Evolutionary conservation across 495 filamentous ascomycete genomes (phyloP).

Genomic region (Daldinia grandis): DNA sequence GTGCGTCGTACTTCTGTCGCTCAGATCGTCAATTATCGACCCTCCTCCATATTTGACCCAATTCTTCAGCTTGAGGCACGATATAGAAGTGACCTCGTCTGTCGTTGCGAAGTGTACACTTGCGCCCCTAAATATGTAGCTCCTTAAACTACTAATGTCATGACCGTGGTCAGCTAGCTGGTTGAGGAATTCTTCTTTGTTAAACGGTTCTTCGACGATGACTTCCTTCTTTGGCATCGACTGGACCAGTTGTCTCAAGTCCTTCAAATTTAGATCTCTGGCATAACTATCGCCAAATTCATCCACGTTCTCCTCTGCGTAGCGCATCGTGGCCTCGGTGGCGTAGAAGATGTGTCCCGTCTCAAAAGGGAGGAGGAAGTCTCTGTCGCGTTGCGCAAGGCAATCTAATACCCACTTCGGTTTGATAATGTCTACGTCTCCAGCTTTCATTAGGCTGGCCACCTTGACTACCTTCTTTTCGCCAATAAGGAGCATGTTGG

Average conservation of each 20-base stretch:
- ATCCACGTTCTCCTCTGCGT: conserved; percentile 67
- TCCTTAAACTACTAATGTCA: conserved; percentile 57
- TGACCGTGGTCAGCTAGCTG: conserved; percentile 67
- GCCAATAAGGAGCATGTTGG: conserved; percentile 73
- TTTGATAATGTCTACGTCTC: conserved; percentile 73
- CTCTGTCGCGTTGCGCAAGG: conserved; percentile 67
- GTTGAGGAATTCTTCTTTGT: conserved; percentile 53
- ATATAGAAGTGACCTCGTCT: conserved; percentile 30
- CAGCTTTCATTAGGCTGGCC: conserved; percentile 77
- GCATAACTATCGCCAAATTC: conserved; percentile 84
- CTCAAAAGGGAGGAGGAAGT: conserved; percentile 73
- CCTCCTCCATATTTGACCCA: conserved; percentile 73
- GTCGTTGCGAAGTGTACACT: conserved; percentile 62
- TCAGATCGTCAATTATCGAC: conserved; percentile 54
- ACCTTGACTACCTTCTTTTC: conserved; percentile 90
- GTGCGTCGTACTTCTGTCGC: conserved; percentile 68
- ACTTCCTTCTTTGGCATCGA: conserved; percentile 52
- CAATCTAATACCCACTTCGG: conserved; percentile 90
- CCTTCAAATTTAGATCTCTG: conserved; percentile 70
- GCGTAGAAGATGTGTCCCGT: conserved; percentile 64
- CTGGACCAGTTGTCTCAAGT: conserved; percentile 67
- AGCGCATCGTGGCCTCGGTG: conserved; percentile 44
- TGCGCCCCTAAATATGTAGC: conserved; percentile 73
- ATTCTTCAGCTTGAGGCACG: conserved; percentile 49
- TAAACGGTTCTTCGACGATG: conserved; percentile 37